Evolutionary conservation across 2,329 filamentous ascomycete species (phyloP).

Genomic region (Colletotrichum sp.): DNA sequence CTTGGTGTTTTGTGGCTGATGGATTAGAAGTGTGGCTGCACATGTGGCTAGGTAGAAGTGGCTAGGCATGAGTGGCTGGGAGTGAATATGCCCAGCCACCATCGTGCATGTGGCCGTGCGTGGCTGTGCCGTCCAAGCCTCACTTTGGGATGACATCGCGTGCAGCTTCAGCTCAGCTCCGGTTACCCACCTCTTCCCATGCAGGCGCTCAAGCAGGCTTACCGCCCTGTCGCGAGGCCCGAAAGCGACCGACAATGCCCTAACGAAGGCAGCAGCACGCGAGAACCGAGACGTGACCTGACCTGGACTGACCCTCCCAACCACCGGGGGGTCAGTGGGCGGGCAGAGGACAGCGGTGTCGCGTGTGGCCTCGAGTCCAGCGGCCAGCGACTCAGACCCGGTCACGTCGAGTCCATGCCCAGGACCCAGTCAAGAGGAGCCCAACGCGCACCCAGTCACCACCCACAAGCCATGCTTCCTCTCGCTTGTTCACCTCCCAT

Average conservation of each 20-base stretch:
- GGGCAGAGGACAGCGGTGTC: background rate
- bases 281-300: background rate
- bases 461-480: background rate
- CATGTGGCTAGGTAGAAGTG: background rate
- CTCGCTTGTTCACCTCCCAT: background rate
- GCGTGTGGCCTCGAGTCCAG: background rate
- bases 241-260: background rate
- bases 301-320: background rate
- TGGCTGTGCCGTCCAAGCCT: background rate
- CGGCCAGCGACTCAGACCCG: background rate
- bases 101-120: background rate
- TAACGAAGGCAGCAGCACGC: background rate
- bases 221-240: background rate
- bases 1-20: background rate
- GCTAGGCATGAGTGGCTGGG: background rate
- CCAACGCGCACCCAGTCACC: background rate
- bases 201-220: background rate
- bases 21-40: background rate
- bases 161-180: background rate
- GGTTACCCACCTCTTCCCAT: background rate
- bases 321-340: background rate
- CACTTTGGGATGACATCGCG: background rate
- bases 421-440: background rate
- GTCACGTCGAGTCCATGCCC: background rate
- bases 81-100: background rate